These are phyloP conservation scores for Balansia obtecta DNA, from an alignment of 2,329 filamentous ascomycete genomes.

Conservation along the genomic window DNA sequence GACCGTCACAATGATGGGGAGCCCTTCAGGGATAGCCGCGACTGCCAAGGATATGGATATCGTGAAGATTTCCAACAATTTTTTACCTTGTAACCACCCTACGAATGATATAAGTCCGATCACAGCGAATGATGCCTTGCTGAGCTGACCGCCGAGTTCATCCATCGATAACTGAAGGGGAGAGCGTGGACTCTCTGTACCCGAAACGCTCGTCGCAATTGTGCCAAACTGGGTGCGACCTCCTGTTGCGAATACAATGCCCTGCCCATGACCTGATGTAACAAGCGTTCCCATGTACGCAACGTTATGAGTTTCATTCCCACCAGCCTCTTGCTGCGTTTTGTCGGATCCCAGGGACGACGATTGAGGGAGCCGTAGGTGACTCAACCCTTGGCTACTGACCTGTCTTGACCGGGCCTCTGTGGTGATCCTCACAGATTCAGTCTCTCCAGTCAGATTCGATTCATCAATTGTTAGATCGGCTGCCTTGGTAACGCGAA, in stretches of 20 bases:
- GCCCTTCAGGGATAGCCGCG: slow-evolving; percentile 86
- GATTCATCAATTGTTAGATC: slow-evolving; percentile 93
- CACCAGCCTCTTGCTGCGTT: slow-evolving; percentile 42
- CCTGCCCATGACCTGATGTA: slow-evolving; percentile 87
- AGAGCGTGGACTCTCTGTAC: slow-evolving; percentile 89
- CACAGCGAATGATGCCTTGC: slow-evolving; percentile 90
- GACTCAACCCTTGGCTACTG: slow-evolving; percentile 16
- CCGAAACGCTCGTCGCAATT: slow-evolving; percentile 85
- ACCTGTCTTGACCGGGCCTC: slow-evolving; percentile 35
- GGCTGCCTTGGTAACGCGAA: slow-evolving; percentile 80
- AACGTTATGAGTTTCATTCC: slow-evolving; percentile 76
- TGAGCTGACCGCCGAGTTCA: slow-evolving; percentile 87
- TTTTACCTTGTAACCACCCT: slow-evolving; percentile 80
- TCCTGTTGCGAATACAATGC: slow-evolving; percentile 93
- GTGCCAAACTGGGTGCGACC: slow-evolving; percentile 90
- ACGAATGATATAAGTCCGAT: slow-evolving; percentile 88
- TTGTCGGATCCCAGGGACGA: slow-evolving; percentile 32
- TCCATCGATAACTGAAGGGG: slow-evolving; percentile 96
- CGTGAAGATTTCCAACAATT: slow-evolving; percentile 87
- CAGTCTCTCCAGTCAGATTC: slow-evolving; percentile 92
- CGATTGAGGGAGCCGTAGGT: slow-evolving; percentile 18
- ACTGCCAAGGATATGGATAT: slow-evolving; percentile 95
- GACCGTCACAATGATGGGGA: slow-evolving; percentile 97
- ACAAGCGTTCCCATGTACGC: slow-evolving; percentile 97
- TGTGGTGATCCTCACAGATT: slow-evolving; percentile 70